Evolutionary conservation across 2,329 filamentous ascomycete genomes (phyloP), one percentile per base, ranked within the genome.

Genomic region (Fusarium duplospermum): DNA sequence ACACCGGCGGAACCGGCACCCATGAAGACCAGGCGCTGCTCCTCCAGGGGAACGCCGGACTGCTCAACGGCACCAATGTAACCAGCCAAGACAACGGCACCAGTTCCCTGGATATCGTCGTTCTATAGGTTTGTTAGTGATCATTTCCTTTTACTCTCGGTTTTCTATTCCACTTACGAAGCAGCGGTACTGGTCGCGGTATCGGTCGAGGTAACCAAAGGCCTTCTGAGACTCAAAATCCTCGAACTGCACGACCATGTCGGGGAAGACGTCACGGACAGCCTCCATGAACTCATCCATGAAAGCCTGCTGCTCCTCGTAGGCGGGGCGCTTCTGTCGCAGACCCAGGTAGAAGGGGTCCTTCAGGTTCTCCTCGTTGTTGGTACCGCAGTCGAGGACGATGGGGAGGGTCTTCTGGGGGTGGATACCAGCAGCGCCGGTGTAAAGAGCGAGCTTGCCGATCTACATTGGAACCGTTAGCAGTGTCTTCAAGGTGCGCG

Each of bases 231-330:
- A 97, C 87, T 98, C 97, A 84, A 98, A 98, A 81, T 98, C 96
- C 83, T 98, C 96, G 79, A 98, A 98, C 82, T 98, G 96, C 72
- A 98, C 94, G 54, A 92, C 84, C 90, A 89, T 92, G 16, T 88
- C 84, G 31, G 89, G 90, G 82, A 85, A 91, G 33, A 91, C 89
- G 35, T 98, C 94, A 66, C 92, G 93, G 70, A 94, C 89, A 66
- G 96, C 96, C 79, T 90, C 89, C 96, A 99, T 98, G 87, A 99
- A 93, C 87, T 98, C 96, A 81, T 98, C 96, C 87, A 98, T 91
- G 85, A 98, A 98, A 74, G 94, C 94, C 82, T 93, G 91, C 86
- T 97, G 94, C 78, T 96, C 92, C 62, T 92, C 89, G 22, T 92
- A 86, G 9, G 93, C 88, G 63, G 96, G 89, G 81, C 97, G 96